Conservation (phyloP, 371 early-diverging fungal genomes). For the Furculomyces boomerangus region DNA sequence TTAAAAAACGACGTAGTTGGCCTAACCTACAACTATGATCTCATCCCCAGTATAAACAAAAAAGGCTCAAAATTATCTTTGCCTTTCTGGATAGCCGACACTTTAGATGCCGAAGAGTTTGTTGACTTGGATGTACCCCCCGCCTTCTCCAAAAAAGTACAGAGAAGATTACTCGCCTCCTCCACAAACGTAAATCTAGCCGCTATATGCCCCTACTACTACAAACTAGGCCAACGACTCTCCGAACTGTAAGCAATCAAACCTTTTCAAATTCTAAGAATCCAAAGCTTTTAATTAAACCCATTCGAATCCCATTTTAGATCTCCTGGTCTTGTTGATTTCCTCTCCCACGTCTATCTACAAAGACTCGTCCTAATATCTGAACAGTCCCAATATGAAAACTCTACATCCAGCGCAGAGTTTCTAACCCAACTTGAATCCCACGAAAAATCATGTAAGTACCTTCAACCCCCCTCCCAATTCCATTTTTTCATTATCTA, state of each 20-base stretch:
- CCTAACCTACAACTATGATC: background rate
- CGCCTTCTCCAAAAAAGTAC: background rate
- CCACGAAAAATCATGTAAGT: background rate
- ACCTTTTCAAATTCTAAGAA: background rate
- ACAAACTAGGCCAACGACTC: background rate
- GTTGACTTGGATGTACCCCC: background rate
- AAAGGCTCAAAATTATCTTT: background rate
- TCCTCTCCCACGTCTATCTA: background rate
- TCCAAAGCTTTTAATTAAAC: background rate
- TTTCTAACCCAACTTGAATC: background rate
- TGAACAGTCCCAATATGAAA: background rate
- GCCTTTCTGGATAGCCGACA: conserved; percentile 3
- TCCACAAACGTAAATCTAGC: background rate
- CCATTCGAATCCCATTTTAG: background rate
- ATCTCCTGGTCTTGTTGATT: background rate
- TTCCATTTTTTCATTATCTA: background rate
- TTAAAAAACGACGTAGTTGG: conserved; percentile 1
- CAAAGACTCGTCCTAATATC: background rate
- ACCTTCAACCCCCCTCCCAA: background rate
- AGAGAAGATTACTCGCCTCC: background rate
- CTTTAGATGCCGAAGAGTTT: conserved; percentile 1
- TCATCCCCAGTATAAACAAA: background rate
- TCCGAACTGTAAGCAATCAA: conserved; percentile 1
- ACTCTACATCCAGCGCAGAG: background rate
- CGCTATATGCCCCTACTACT: conserved; percentile 1